phyloP scores from a whole-genome alignment of 2,329 filamentous ascomycete species.

The Diaporthe sp. region DNA sequence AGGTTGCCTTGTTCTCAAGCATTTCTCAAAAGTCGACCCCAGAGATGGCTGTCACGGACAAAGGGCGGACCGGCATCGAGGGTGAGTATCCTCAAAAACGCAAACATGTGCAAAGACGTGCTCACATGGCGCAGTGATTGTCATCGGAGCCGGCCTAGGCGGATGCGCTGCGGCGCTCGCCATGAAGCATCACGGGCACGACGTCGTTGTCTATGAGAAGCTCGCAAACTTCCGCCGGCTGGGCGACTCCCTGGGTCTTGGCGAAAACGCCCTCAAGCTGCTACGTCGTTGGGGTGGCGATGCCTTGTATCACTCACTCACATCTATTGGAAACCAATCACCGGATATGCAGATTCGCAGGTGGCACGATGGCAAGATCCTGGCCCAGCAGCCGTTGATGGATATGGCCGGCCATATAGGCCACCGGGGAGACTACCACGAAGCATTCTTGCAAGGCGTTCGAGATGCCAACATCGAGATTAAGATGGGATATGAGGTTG shows the following conservation, averaged over 20 bases:
- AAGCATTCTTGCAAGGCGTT: slow-evolving; percentile 55
- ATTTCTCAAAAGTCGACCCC: not conserved
- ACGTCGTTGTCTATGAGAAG: slow-evolving; percentile 58
- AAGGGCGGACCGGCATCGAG: not conserved
- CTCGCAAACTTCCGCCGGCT: slow-evolving; percentile 55
- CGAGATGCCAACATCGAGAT: slow-evolving; percentile 54
- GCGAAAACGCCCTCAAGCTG: slow-evolving; percentile 60
- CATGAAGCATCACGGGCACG: slow-evolving; percentile 59
- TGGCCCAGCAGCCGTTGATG: slow-evolving; percentile 61
- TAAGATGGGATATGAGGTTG: slow-evolving; percentile 54
- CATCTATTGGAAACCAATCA: slow-evolving; percentile 60
- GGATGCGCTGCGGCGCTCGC: slow-evolving; percentile 63
- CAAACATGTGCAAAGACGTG: too few relatives aligned
- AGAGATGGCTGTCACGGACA: not conserved
- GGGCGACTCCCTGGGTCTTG: slow-evolving; percentile 60
- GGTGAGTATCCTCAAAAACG: not conserved
- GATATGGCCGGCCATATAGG: slow-evolving; percentile 63
- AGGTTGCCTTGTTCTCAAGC: not conserved
- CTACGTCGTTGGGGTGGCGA: slow-evolving; percentile 58
- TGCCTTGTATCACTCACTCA: slow-evolving; percentile 51
- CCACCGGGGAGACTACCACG: slow-evolving; percentile 59
- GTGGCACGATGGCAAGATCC: slow-evolving; percentile 60
- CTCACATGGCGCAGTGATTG: slow-evolving; percentile 51
- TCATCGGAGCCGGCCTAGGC: slow-evolving; percentile 63
- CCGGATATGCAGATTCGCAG: slow-evolving; percentile 61